phyloP scores from a whole-genome alignment of 2,329 filamentous ascomycete species.

The Cryphonectria carpinicola region DNA sequence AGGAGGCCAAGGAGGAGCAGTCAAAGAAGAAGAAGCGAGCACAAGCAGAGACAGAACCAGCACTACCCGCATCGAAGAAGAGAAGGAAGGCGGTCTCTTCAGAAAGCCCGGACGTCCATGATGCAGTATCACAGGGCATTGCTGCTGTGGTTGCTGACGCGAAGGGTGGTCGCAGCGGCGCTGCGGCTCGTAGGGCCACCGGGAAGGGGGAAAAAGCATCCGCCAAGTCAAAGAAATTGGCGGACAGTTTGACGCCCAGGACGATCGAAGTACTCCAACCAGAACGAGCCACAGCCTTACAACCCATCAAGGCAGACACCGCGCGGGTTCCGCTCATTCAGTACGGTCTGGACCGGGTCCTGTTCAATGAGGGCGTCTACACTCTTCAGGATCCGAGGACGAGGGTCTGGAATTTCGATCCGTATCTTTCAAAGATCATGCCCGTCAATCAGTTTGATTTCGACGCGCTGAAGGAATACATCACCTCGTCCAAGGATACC shows the following conservation, averaged over 20 bases:
- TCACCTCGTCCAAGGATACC: slow-evolving; percentile 86
- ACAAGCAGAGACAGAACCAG: neutral
- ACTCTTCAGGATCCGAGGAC: slow-evolving; percentile 87
- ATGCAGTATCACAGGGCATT: slow-evolving; percentile 11
- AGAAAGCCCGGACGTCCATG: neutral
- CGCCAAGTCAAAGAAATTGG: neutral
- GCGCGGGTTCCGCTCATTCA: slow-evolving; percentile 62
- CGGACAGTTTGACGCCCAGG: slow-evolving; percentile 22
- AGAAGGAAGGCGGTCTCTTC: neutral
- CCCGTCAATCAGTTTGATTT: slow-evolving; percentile 93
- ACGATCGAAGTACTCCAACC: slow-evolving; percentile 33
- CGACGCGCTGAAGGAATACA: slow-evolving; percentile 79
- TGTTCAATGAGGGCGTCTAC: slow-evolving; percentile 95
- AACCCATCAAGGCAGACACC: slow-evolving; percentile 15
- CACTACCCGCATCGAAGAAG: neutral
- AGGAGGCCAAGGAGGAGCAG: neutral
- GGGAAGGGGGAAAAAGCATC: neutral
- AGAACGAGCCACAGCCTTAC: slow-evolving; percentile 12
- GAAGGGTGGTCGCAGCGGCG: neutral
- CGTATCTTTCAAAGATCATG: slow-evolving; percentile 92
- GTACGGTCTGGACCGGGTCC: slow-evolving; percentile 81
- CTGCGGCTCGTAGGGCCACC: neutral
- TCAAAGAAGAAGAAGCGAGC: neutral
- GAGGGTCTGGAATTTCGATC: slow-evolving; percentile 94
- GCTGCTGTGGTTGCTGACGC: slow-evolving; percentile 6